Base-by-base conservation (phyloP, 495 filamentous ascomycete species). In the Aspergillus cavernicola region DNA sequence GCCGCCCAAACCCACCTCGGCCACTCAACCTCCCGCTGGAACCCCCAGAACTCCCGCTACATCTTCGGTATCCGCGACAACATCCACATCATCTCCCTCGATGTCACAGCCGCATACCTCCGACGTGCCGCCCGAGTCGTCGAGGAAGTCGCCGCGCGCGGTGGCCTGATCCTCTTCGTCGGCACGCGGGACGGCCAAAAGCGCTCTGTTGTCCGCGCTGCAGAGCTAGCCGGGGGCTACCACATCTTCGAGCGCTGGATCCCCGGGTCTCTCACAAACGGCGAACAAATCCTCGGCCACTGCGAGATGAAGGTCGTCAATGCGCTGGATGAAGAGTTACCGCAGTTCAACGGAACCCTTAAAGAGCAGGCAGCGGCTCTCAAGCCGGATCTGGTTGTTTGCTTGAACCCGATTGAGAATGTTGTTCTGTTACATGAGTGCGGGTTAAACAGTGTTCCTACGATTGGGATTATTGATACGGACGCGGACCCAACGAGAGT, bases 161-260 rank as follows among this genome's bases (percentile, higher is more conserved):
- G 87, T 18, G 93, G 93, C 0, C 65, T 95, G 35, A 86, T 97
- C 40, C 80, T 98, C 19, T 97, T 97, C 64, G 92, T 90, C 1
- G 93, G 93, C 29, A 96, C 86, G 0, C 80, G 93, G 10, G 71
- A 74, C 28, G 91, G 89, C 11, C 92, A 96, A 56, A 86, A 85
- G 60, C 71, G 82, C 28, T 72, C 79, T 39, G 90, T 97, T 1
- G 89, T 95, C 24, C 79, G 82, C 24, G 91, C 92, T 2, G 92
- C 93, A 3, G 67, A 86, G 66, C 69, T 95, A 40, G 84, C 91
- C 0, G 74, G 78, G 41, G 90, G 82, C 0, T 97, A 87, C 63
- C 92, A 97, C 72, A 70, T 97, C 16, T 99, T 96, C 64, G 88
- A 92, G 62, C 84, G 90, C 58, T 99, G 93, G 93, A 90, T 83